Percentiles rank a stretch among this genome's conserved stretches.
Evolutionary conservation across 192 early-diverging fungal genomes (phyloP).

Genomic region (Glomus cerebriforme): DNA sequence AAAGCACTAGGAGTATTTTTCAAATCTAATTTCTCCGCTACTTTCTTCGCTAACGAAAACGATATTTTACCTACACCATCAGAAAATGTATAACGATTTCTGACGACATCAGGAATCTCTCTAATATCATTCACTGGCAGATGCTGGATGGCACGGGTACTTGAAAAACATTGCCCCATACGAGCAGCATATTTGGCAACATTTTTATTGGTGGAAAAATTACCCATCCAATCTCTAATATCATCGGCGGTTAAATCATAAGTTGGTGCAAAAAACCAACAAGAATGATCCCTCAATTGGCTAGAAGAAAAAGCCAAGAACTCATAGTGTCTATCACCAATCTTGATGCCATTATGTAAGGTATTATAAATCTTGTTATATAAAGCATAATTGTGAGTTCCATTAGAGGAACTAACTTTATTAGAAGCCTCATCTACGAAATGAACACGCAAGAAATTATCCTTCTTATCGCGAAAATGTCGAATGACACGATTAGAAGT

Average conservation of each 20-base stretch:
- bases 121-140: slow-evolving; percentile 45
- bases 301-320: slow-evolving; percentile 68
- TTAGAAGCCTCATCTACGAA: slow-evolving; percentile 66
- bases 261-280: slow-evolving; percentile 71
- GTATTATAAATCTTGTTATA: slow-evolving; percentile 55
- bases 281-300: slow-evolving; percentile 63
- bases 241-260: slow-evolving; percentile 44
- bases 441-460: slow-evolving; percentile 70
- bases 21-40: slow-evolving; percentile 45
- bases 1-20: slow-evolving; percentile 56
- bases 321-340: slow-evolving; percentile 57
- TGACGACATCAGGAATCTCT: slow-evolving; percentile 58
- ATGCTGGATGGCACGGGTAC: slow-evolving; percentile 54
- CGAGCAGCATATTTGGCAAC: slow-evolving; percentile 72
- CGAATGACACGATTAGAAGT: slow-evolving; percentile 76
- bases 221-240: slow-evolving; percentile 71
- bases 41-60: slow-evolving; percentile 41
- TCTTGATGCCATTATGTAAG: slow-evolving; percentile 52
- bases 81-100: slow-evolving; percentile 64
- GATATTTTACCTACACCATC: slow-evolving; percentile 77
- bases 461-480: slow-evolving; percentile 46
- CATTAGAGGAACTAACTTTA: slow-evolving; percentile 38
- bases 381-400: slow-evolving; percentile 40
- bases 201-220: slow-evolving; percentile 61
- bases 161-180: slow-evolving; percentile 76